Base-by-base conservation (phyloP, 345 rosid species). In the Salix purpurea region DNA sequence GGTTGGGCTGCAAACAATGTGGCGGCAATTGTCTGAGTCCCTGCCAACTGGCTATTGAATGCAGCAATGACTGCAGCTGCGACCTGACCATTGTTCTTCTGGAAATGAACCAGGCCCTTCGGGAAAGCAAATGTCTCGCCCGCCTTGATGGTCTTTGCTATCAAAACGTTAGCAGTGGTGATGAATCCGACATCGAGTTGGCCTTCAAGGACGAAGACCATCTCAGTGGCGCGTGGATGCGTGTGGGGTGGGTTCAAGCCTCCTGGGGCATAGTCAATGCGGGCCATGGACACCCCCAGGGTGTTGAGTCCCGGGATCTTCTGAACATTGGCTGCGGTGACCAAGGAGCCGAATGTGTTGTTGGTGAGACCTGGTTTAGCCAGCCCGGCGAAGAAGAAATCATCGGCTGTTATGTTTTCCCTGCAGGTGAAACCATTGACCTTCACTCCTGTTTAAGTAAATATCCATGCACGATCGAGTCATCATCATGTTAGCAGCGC, bases 151-250 rank as follows among this genome's bases (percentile, higher is more conserved):
- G 69, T 65, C 69, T 77, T 81, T 2, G 78, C 26, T 36, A 77
- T 10, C 74, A 81, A 74, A 0, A 32, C 72, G 65, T 81, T 81
- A 13, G 69, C 42, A 58, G 84, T 81, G 73, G 84, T 81, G 69
- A 81, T 65, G 78, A 81, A 81, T 3, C 84, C 84, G 2, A 77
- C 84, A 34, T 77, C 76, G 2, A 81, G 78, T 13, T 70, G 23
- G 26, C 84, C 84, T 21, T 74, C 76, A 0, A 81, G 81, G 60
- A 81, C 84, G 11, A 48, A 81, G 23, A 81, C 52, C 9, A 77
- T 58, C 78, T 81, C 84, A 2, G 78, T 36, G 76, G 84, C 81
- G 9, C 84, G 84, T 30, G 84, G 84, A 34, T 81, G 84, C 5
- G 78, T 73, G 78, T 81, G 84, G 28, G 81, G 81, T 16, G 81